Evolutionary conservation across 2,329 filamentous ascomycete species (phyloP).

Genomic region (Juglanconis oblonga): DNA sequence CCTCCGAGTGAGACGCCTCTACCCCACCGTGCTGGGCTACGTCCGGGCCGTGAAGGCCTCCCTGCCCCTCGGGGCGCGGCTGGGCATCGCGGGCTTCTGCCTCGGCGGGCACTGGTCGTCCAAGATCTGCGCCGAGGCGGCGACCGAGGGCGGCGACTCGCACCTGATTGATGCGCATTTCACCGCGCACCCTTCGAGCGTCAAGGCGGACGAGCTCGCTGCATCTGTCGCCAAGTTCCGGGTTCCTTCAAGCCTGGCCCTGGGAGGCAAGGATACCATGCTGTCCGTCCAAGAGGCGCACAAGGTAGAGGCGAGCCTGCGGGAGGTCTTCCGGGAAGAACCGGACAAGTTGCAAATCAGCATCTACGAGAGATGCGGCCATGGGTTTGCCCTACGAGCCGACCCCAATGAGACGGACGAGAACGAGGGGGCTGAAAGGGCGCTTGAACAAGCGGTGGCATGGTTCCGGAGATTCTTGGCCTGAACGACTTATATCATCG

Average conservation of each 20-base stretch:
- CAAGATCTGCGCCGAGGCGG: slow-evolving; percentile 25
- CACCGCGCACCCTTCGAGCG: slow-evolving; percentile 32
- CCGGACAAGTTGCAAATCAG: slow-evolving; percentile 17
- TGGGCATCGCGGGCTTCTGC: slow-evolving; percentile 39
- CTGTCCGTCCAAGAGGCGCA: slow-evolving; percentile 15
- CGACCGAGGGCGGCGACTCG: slow-evolving; percentile 20
- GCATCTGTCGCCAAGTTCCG: slow-evolving; percentile 16
- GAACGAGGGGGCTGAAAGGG: slow-evolving; percentile 11
- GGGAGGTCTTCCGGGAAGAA: slow-evolving; percentile 12
- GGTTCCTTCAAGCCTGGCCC: slow-evolving; percentile 23
- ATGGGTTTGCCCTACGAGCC: slow-evolving; percentile 25
- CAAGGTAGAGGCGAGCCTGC: slow-evolving; percentile 18
- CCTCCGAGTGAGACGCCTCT: slow-evolving; percentile 17
- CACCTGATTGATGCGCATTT: slow-evolving; percentile 34
- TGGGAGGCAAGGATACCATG: slow-evolving; percentile 22
- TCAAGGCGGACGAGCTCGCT: slow-evolving; percentile 32
- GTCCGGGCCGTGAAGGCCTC: slow-evolving; percentile 27
- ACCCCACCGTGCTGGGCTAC: slow-evolving; percentile 29
- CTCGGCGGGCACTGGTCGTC: slow-evolving; percentile 37
- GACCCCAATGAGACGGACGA: slow-evolving; percentile 17
- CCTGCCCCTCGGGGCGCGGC: slow-evolving; percentile 25
- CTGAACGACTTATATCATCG: not conserved
- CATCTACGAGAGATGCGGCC: slow-evolving; percentile 20
- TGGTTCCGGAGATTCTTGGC: slow-evolving; percentile 14
- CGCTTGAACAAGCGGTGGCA: slow-evolving; percentile 11